These are phyloP conservation scores for Plasmopara viticola DNA, from an alignment of 352 stramenopile species.

Conservation along the genomic window DNA sequence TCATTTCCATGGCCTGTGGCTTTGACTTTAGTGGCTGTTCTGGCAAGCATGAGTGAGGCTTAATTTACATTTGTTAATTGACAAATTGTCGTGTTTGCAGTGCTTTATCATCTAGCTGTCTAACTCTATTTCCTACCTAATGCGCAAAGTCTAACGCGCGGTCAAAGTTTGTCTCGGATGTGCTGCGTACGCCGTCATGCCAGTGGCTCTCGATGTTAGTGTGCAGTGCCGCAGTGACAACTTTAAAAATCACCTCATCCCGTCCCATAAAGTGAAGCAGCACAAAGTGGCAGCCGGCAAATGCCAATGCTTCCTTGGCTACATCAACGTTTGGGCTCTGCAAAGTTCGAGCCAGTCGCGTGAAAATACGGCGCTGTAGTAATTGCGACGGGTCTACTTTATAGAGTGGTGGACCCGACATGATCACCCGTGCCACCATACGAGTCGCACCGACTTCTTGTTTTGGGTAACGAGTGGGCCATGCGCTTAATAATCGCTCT, in stretches of 20 bases:
- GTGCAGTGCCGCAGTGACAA: conserved; percentile 60
- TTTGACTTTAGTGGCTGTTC: conserved; percentile 79
- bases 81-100: background rate
- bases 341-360: conserved; percentile 47
- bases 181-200: conserved; percentile 61
- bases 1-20: conserved; percentile 83
- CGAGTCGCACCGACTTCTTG: conserved; percentile 73
- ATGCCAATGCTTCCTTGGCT: conserved; percentile 75
- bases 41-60: conserved; percentile 32
- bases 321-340: conserved; percentile 60
- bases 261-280: conserved; percentile 68
- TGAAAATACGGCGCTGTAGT: conserved; percentile 51
- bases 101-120: conserved; percentile 14
- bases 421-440: conserved; percentile 78
- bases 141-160: conserved; percentile 65
- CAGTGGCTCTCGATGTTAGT: conserved; percentile 56
- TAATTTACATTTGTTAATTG: background rate
- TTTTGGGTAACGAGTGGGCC: conserved; percentile 59
- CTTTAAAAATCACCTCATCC: conserved; percentile 58
- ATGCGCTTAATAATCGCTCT: conserved; percentile 44
- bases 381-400: conserved; percentile 28
- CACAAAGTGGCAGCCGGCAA: conserved; percentile 76
- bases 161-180: conserved; percentile 69
- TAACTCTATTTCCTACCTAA: conserved; percentile 24
- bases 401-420: conserved; percentile 65